Evolutionary conservation across 306 rosid genomes (phyloP), one percentile per base, ranked within the genome.

Genomic region (Casuarina glauca): DNA sequence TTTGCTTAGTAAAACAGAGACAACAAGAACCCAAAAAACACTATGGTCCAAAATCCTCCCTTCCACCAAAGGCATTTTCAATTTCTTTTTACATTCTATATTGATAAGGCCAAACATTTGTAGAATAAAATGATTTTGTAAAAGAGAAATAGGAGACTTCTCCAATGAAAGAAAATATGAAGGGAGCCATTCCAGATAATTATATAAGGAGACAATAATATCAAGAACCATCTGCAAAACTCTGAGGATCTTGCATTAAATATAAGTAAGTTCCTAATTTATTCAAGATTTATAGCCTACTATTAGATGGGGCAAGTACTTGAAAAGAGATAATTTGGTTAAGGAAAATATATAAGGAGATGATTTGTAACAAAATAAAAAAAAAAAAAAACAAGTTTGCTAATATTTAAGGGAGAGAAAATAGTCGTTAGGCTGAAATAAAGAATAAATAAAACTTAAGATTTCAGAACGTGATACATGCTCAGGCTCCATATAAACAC

Each of bases 11-110:
- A 55, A 9, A 19, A 55, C 4, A 69, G 44, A 74, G 12, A 38
- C 35, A 17, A 52, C 78, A 73, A 41, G 6, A 39, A 70, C 71
- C 26, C 72, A 36, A 62, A 72, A 43, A 49, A 66, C 20, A 62
- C 61, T 35, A 48, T 62, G 77, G 63, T 66, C 64, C 4, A 38
- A 42, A 70, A 19, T 39, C 57, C 57, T 55, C 36, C 6, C 32
- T n/a, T 19, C 70, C 62, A 70, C 36, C 1, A 55, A 55, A 19
- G 9, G 71, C 57, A 76, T 5, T 66, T 50, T 51, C 5, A 35
- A 35, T 17, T 39, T 41, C 15, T 26, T 13, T 36, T 66, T 51
- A 55, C 36, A 6, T 55, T 7, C 8, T 41, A 51, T 20, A 6
- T 41, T 9, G 44, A 17, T 19, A 70, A 70, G 20, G 12, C n/a